Evolutionary conservation across 2,329 filamentous ascomycete species (phyloP), one percentile per base, ranked within the genome.

Genomic region (Fusarium sublunatum): DNA sequence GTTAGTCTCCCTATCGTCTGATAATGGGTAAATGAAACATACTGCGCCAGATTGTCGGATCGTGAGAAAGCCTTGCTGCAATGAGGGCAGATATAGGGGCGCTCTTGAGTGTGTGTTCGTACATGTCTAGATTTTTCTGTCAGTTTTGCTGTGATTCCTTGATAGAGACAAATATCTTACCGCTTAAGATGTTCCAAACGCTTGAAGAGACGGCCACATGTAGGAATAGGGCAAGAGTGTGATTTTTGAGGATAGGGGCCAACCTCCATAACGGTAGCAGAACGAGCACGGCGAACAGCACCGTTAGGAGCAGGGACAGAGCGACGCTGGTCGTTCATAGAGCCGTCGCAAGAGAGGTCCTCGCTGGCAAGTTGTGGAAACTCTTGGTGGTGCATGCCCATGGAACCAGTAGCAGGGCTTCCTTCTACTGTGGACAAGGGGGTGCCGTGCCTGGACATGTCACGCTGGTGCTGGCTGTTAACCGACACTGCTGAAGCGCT

Each of bases 11-110:
- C 19, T 19, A n/a, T n/a, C 12, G 6, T 25, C 11, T 8, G 2
- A 35, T 63, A 72, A 74, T 78, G 66, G 73, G 79, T n/a, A 11
- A 72, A 74, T 74, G 71, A 13, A 40, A 74, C 86, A 80, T 92
- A 96, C 91, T 99, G 95, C 78, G 95, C 95, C 79, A 99, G 90
- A 78, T 99, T 99, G 82, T 99, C 95, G 74, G 94, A 98, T 80
- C 95, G 86, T 58, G 95, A 98, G 79, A 99, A 99, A 68, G 94
- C 94, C 84, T 98, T 98, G 85, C 91, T 97, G 87, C 95, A 99
- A 78, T 96, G 90, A 70, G 91, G 91, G 86, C 95, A 99, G 75
- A 96, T 90, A 80, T 99, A 99, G 71, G 95, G 95, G 81, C 94
- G 92, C 84, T 99, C 95, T 84, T 99, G 95, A 53, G 95, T 99